phyloP scores from a whole-genome alignment of 371 early-diverging fungal species.

The Mucor sp. region DNA sequence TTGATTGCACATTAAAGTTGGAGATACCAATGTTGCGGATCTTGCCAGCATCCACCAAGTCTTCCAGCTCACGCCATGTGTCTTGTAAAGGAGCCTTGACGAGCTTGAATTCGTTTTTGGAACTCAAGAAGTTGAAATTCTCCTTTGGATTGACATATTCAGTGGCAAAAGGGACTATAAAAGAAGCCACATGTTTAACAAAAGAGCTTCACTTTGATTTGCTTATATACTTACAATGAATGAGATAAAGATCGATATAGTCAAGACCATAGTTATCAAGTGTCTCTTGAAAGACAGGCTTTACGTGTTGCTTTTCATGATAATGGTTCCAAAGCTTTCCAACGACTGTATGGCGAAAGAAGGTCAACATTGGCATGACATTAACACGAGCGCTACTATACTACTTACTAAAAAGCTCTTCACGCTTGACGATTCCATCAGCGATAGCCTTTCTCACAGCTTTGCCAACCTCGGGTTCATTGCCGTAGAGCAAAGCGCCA shows the following conservation, averaged over 20 bases:
- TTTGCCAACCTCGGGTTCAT: constrained; percentile 71
- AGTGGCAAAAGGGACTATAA: constrained; percentile 19
- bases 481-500: constrained; percentile 56
- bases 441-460: constrained; percentile 56
- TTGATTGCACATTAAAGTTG: constrained; percentile 51
- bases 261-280: constrained; percentile 51
- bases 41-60: constrained; percentile 41
- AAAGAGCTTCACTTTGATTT: too few relatives aligned
- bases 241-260: constrained; percentile 68
- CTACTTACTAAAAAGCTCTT: constrained; percentile 50
- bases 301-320: constrained; percentile 53
- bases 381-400: not conserved
- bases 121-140: constrained; percentile 21
- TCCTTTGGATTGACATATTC: constrained; percentile 4
- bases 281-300: constrained; percentile 48
- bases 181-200: too few relatives aligned
- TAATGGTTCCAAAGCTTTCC: constrained; percentile 75
- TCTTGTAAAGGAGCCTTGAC: constrained; percentile 53
- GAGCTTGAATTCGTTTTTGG: constrained; percentile 8
- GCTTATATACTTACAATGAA: constrained; percentile 25
- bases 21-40: constrained; percentile 62
- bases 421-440: constrained; percentile 64
- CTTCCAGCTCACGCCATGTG: constrained; percentile 49
- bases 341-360: constrained; percentile 51
- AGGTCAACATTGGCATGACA: not conserved